A percentile compares a stretch with the other conserved stretches of the same genome.
phyloP scores from a whole-genome alignment of 1,284 basidiomycete genomes.

The Naganishia sp. region DNA sequence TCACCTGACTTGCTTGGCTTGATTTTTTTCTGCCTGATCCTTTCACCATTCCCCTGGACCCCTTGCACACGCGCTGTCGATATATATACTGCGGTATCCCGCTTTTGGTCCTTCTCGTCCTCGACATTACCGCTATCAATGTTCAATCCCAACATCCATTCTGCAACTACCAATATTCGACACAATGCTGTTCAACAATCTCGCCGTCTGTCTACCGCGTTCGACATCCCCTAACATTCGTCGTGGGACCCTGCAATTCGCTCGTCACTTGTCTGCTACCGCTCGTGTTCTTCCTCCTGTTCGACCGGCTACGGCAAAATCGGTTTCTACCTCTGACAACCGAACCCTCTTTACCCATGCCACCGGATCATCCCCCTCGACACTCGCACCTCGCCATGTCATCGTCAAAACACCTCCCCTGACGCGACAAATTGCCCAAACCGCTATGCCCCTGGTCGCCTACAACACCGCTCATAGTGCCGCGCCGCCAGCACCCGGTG shows the following conservation, averaged over 20 bases:
- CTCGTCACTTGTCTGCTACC: conserved; percentile 24
- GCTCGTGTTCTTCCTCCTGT: conserved; percentile 22
- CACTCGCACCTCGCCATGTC: conserved; percentile 38
- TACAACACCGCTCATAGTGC: conserved; percentile 40
- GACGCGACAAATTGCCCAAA: conserved; percentile 45
- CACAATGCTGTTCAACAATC: conserved; percentile 8
- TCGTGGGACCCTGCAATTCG: neutral
- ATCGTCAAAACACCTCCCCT: conserved; percentile 10
- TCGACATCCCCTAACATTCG: neutral
- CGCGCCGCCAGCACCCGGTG: conserved; percentile 54
- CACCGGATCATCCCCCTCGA: conserved; percentile 26
- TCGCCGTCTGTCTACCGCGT: neutral
- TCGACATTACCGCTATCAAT: neutral
- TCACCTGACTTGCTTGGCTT: conserved; percentile 8
- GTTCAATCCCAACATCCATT: neutral
- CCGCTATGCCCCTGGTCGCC: conserved; percentile 39
- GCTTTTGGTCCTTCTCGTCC: neutral
- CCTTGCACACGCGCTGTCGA: neutral
- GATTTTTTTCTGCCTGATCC: conserved; percentile 12
- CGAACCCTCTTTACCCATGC: conserved; percentile 14
- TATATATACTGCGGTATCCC: neutral
- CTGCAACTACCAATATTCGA: neutral
- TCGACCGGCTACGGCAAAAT: conserved; percentile 7
- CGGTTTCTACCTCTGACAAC: neutral
- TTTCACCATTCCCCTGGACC: conserved; percentile 1